Evolutionary conservation across 768 basidiomycete species (phyloP).

Genomic region (Hericium erinaceus): DNA sequence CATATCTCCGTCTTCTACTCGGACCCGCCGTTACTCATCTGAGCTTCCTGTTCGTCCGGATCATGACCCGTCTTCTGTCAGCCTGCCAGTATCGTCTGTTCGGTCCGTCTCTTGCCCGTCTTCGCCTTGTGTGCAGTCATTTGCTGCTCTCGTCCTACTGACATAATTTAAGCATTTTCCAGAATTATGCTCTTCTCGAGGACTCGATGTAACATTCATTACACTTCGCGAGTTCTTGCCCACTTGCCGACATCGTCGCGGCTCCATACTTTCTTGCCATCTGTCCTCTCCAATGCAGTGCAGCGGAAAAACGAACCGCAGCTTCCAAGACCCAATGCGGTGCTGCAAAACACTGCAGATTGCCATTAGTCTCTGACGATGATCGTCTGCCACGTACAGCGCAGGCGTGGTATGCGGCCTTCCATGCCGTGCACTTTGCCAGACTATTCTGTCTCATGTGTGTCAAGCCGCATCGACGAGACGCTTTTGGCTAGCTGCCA

Average conservation of each 20-base stretch:
- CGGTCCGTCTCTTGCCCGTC: background rate
- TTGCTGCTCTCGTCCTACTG: background rate
- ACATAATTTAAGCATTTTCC: background rate
- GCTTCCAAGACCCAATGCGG: no score
- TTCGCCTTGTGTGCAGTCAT: no score
- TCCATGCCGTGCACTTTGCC: background rate
- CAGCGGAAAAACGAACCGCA: background rate
- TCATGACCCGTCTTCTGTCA: background rate
- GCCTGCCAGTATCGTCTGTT: background rate
- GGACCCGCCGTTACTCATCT: background rate
- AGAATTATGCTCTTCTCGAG: no score
- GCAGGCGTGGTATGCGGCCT: background rate
- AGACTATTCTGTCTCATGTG: background rate
- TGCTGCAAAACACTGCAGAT: no score
- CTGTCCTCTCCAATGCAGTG: background rate
- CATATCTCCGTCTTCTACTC: background rate
- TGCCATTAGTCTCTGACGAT: background rate
- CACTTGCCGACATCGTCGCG: no score
- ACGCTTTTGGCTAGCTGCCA: background rate
- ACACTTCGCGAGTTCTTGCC: no score
- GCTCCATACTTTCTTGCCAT: background rate
- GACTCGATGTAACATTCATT: no score
- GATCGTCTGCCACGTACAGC: background rate
- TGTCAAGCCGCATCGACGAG: background rate
- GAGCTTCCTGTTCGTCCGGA: background rate